Evolutionary conservation across 208 protist genomes (phyloP), one percentile per base, ranked within the genome.

Genomic region (Acanthamoeba culbertsoni): DNA sequence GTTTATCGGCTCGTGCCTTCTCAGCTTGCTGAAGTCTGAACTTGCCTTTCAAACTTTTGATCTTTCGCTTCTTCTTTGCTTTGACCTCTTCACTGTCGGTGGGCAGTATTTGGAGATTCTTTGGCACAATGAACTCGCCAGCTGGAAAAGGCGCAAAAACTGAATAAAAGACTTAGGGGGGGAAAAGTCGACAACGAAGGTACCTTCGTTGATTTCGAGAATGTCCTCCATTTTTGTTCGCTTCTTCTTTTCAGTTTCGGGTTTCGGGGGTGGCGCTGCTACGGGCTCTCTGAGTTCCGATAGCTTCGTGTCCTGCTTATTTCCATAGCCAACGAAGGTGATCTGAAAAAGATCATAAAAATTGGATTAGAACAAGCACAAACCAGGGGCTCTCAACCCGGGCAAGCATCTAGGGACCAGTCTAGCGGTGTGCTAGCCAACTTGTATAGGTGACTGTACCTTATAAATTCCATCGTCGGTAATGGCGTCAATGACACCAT

Each of bases 11-110:
- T 51, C 40, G 20, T 18, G 40, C 91, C 40, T 88, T 62, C 31
- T 73, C 91, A 7, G 28, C 12, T 31, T 48, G 23, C 45, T 63
- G 1, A 18, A 75, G 35, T 35, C 91, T 43, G 51, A 89, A 57
- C 71, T 93, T 84, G 40, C 28, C 16, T 40, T 93, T 93, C 53
- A 93, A 31, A 28, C 28, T 35, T 46, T 93, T 93, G 59, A 93
- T 51, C 46, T 88, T 93, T 28, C 82, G 73, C 62, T 88, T 77
- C 62, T 93, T 93, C 59, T 86, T 73, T 31, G 46, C 91, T 33
- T 51, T 46, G 23, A 91, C 73, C 46, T 93, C 75, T 35, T 88
- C 63, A 23, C 23, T 51, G 46, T 93, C 68, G 45, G 10, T 88
- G 12, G 73, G 89, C 73, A 93, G 57, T 71, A 68, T 48, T 43